Base-by-base conservation (phyloP, 225 moss, liverwort and hornwort species). In the Ulota crispa region DNA sequence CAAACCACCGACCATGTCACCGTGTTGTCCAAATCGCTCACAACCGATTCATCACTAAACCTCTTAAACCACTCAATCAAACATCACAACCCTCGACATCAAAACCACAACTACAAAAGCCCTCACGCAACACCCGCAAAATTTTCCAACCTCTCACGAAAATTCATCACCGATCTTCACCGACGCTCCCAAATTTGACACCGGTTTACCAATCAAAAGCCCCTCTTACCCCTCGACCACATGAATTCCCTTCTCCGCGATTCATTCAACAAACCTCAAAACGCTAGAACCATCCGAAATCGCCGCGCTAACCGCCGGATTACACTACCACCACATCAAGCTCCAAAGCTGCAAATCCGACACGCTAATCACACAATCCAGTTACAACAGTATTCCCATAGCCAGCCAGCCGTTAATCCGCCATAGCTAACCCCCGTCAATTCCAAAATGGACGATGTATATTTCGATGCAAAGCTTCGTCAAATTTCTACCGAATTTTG, bases 71-170 rank as follows among this genome's bases (percentile, higher is more conserved):
- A 62, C 60, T 3, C 5, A 28, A 16, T 36, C 67, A 68, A 13
- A 28, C 43, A 47, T 27, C 43, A 47, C 15, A 80, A 72, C 72
- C 80, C 80, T 80, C 73, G 53, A 78, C 69, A 65, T 69, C 55
- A 56, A 55, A 75, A 68, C 59, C 56, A 68, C 3, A 19, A 54
- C 3, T 13, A 54, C 42, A 15, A 0, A 30, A 64, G 6, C 15
- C 20, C 10, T 52, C 64, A 27, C 23, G 74, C 21, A 82, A 39
- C 70, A 54, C 76, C 23, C 52, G 12, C 9, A 41, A 66, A 73
- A 59, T 10, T 43, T 18, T 12, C 32, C 1, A 59, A 16, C 4
- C 73, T 36, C 83, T 23, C 39, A 67, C 72, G 6, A 34, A 55
- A 56, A 65, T 78, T 72, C 72, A 27, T 43, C 13, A 34, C 0